These are phyloP conservation scores for Backusella australiensis DNA, from an alignment of 192 early-diverging fungal species.

Conservation along the genomic window DNA sequence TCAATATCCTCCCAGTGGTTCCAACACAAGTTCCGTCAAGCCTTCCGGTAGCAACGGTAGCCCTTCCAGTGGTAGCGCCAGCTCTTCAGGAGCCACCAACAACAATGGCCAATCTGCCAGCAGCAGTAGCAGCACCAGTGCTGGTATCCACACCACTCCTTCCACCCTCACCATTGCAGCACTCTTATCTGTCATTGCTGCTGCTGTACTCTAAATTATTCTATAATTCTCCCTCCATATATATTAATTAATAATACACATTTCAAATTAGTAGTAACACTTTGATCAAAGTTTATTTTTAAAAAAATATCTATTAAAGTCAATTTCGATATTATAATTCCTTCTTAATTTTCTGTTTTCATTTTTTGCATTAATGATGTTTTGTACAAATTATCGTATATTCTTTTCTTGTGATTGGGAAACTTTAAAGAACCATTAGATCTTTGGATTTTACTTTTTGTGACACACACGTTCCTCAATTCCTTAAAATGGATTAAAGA, in stretches of 20 bases:
- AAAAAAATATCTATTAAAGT: neutral
- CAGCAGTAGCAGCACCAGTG: neutral
- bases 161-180: conserved; percentile 2
- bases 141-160: neutral
- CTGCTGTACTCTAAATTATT: conserved; percentile 9
- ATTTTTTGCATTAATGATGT: neutral
- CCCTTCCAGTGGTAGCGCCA: neutral
- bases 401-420: neutral
- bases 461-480: neutral
- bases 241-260: neutral
- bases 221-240: neutral
- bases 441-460: neutral
- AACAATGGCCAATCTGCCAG: neutral
- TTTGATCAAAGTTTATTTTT: neutral
- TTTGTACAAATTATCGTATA: neutral
- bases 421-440: neutral
- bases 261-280: neutral
- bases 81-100: neutral
- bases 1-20: neutral
- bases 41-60: conserved; percentile 6
- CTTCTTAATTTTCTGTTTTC: neutral
- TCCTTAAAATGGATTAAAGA: neutral
- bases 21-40: neutral
- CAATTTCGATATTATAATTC: neutral
- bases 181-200: neutral